phyloP scores from a whole-genome alignment of 495 filamentous ascomycete genomes.

The Barbatosphaeria neglecta region DNA sequence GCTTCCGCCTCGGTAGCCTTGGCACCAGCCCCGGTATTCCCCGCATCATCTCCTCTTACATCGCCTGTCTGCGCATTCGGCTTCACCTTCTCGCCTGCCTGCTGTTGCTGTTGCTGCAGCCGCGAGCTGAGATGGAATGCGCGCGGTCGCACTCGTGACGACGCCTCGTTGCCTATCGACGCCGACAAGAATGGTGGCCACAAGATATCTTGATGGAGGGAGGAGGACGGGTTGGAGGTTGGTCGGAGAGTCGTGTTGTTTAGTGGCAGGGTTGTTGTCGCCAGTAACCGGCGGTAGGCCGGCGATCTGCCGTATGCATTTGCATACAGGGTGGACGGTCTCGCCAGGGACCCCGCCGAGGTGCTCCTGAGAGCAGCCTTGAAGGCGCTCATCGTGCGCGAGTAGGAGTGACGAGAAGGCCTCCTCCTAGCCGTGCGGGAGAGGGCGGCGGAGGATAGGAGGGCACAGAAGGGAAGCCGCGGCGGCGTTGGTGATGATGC shows the following conservation, averaged over 20 bases:
- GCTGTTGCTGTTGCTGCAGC: slow-evolving; percentile 20
- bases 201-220: slow-evolving; percentile 15
- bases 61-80: slow-evolving; percentile 1
- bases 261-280: slow-evolving; percentile 15
- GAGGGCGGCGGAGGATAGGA: neutral
- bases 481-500: neutral
- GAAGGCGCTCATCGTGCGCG: slow-evolving; percentile 33
- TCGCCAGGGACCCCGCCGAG: slow-evolving; percentile 23
- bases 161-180: slow-evolving; percentile 19
- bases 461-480: neutral
- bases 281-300: slow-evolving; percentile 48
- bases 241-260: slow-evolving; percentile 7
- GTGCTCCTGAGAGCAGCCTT: slow-evolving; percentile 29
- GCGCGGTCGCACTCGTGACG: slow-evolving; percentile 20
- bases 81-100: slow-evolving; percentile 21
- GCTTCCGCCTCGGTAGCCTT: slow-evolving; percentile 9
- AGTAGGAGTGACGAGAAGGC: neutral
- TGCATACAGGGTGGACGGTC: slow-evolving; percentile 23
- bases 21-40: slow-evolving; percentile 8
- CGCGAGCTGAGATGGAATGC: slow-evolving; percentile 28
- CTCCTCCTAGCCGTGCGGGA: neutral
- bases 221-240: slow-evolving; percentile 15
- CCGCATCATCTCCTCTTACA: slow-evolving; percentile 4
- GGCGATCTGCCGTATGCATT: slow-evolving; percentile 39
- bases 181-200: slow-evolving; percentile 34